Percentiles rank a stretch among this genome's conserved stretches.
Conservation (phyloP, 1,139 yeast genomes). For the Kurtzmaniella quercitrusa region DNA sequence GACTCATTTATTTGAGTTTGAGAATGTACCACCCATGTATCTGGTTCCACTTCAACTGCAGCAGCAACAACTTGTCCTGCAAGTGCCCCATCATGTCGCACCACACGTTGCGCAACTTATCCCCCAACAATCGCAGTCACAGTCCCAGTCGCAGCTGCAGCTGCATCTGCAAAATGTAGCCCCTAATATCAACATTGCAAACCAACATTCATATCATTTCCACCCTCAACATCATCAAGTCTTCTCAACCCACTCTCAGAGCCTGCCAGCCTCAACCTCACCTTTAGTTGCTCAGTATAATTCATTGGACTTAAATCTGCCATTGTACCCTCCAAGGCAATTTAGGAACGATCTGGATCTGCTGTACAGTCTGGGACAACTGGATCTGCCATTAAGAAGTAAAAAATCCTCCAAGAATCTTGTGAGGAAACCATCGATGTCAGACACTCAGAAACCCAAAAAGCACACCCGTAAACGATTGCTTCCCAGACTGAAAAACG, state of each 20-base stretch:
- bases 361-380: conserved; percentile 7
- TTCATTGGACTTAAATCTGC: conserved; percentile 7
- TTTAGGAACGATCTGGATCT: conserved; percentile 27
- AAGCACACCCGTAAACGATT: conserved; percentile 40
- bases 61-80: neutral
- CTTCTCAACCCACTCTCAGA: neutral
- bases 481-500: conserved; percentile 40
- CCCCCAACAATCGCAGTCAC: conserved; percentile 1
- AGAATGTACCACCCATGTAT: neutral
- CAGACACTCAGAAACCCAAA: conserved; percentile 17
- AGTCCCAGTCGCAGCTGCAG: conserved; percentile 1
- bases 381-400: conserved; percentile 3
- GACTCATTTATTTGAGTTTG: neutral
- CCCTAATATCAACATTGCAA: conserved; percentile 1
- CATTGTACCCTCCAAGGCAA: conserved; percentile 21
- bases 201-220: conserved; percentile 5
- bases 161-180: neutral
- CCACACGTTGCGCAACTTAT: conserved; percentile 1
- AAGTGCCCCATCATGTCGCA: neutral
- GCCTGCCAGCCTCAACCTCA: conserved; percentile 7
- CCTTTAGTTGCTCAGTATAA: conserved; percentile 8
- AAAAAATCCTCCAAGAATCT: conserved; percentile 6
- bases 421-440: conserved; percentile 8
- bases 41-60: neutral
- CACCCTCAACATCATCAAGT: conserved; percentile 8